phyloP scores from a whole-genome alignment of 2,329 filamentous ascomycete genomes.

The Polytolypa hystricis region DNA sequence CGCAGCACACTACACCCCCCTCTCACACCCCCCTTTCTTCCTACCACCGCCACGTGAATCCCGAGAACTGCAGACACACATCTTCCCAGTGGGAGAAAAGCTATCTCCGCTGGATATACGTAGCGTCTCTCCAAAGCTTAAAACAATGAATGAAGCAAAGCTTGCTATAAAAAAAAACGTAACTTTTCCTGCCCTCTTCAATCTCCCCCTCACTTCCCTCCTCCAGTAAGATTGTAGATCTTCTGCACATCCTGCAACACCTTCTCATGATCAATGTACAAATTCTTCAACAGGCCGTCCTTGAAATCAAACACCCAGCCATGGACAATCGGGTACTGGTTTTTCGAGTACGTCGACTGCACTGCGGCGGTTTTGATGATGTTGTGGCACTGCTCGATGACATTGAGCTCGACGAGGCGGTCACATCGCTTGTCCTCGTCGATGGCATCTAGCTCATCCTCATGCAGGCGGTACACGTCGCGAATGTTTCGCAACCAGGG shows the following conservation, averaged over 20 bases:
- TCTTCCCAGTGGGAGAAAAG: too few relatives aligned
- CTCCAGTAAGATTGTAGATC: constrained; percentile 45
- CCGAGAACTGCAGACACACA: too few relatives aligned
- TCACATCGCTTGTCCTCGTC: constrained; percentile 15
- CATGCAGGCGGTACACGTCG: constrained; percentile 61
- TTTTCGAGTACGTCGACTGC: constrained; percentile 50
- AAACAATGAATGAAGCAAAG: too few relatives aligned
- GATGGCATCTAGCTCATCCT: constrained; percentile 48
- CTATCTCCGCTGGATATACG: too few relatives aligned
- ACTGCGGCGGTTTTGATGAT: constrained; percentile 40
- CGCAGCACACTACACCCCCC: too few relatives aligned
- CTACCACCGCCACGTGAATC: too few relatives aligned
- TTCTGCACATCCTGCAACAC: constrained; percentile 50
- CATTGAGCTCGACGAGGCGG: constrained; percentile 21
- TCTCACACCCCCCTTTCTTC: too few relatives aligned
- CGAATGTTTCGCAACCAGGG: constrained; percentile 65
- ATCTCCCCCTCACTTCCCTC: background rate
- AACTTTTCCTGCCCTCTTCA: background rate
- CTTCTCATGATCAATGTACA: constrained; percentile 51
- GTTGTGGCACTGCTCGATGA: constrained; percentile 21
- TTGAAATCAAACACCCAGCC: constrained; percentile 63
- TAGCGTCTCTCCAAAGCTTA: too few relatives aligned
- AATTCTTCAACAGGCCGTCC: constrained; percentile 55
- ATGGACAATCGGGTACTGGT: constrained; percentile 58
- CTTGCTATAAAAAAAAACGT: too few relatives aligned